Conservation (phyloP, 2,329 filamentous ascomycete genomes). For the Knoxdaviesia proteae region DNA sequence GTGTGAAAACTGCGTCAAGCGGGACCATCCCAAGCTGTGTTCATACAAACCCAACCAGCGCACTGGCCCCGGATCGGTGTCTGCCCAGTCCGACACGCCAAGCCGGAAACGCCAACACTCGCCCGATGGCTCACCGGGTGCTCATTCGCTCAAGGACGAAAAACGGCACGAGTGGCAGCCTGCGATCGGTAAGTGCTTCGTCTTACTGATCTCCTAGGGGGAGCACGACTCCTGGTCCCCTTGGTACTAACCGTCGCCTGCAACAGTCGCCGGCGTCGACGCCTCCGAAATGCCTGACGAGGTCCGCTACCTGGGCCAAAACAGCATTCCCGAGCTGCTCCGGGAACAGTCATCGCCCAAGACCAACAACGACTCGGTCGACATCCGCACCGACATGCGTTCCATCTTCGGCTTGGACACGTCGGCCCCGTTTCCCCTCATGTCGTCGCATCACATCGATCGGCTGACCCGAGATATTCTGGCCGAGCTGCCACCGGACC, state of each 20-base stretch:
- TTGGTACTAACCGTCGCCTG: constrained; percentile 1
- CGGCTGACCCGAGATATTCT: constrained; percentile 38
- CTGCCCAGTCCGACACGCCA: constrained; percentile 5
- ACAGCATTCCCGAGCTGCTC: constrained; percentile 45
- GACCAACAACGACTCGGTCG: constrained; percentile 28
- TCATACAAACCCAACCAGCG: constrained; percentile 42
- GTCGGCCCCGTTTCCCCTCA: constrained; percentile 44
- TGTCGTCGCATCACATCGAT: constrained; percentile 42
- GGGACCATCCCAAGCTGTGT: constrained; percentile 42
- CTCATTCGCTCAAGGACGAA: constrained; percentile 12
- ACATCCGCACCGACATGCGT: constrained; percentile 43
- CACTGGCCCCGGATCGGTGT: constrained; percentile 10
- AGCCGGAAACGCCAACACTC: constrained; percentile 20
- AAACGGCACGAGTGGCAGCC: constrained; percentile 19
- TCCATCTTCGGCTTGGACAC: constrained; percentile 45
- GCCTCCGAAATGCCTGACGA: constrained; percentile 32
- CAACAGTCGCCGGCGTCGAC: constrained; percentile 19
- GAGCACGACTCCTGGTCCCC: not conserved
- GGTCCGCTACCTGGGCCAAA: constrained; percentile 43
- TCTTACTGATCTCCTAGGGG: not conserved
- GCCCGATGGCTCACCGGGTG: constrained; percentile 13
- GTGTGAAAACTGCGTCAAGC: constrained; percentile 47
- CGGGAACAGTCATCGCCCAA: constrained; percentile 36
- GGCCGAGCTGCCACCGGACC: constrained; percentile 38
- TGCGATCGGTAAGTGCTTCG: constrained; percentile 17